These are phyloP conservation scores for Simmondsia chinensis DNA, from an alignment of 148 eudicot species.

Conservation along the genomic window DNA sequence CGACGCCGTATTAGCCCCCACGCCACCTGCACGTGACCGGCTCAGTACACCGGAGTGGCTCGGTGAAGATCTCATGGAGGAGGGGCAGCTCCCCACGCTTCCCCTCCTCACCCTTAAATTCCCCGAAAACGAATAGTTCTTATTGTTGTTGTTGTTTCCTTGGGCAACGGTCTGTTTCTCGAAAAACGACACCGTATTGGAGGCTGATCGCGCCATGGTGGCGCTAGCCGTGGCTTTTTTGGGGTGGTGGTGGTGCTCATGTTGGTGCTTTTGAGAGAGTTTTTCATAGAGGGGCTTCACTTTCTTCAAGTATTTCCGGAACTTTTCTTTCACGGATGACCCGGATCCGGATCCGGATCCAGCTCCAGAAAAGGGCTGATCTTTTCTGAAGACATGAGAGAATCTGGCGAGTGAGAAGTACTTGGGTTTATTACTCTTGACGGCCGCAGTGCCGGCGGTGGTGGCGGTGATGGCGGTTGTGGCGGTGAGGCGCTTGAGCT, in stretches of 20 bases:
- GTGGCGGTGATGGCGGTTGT: constrained; percentile 4
- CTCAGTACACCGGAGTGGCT: constrained; percentile 53
- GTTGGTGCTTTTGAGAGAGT: constrained; percentile 32
- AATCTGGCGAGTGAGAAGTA: constrained; percentile 61
- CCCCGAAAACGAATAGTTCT: constrained; percentile 75
- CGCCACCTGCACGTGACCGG: constrained; percentile 21
- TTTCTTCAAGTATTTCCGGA: constrained; percentile 67
- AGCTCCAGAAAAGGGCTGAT: constrained; percentile 4
- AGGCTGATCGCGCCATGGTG: not conserved
- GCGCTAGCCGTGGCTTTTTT: not conserved
- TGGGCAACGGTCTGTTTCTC: no score
- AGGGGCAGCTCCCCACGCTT: constrained; percentile 65
- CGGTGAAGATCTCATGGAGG: constrained; percentile 87
- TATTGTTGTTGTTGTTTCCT: no score
- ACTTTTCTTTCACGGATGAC: constrained; percentile 57
- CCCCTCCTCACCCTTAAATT: constrained; percentile 32
- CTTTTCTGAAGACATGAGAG: constrained; percentile 59
- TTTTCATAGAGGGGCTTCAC: constrained; percentile 78
- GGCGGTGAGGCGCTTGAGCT: no score
- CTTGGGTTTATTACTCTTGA: constrained; percentile 14
- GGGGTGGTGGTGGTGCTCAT: not conserved
- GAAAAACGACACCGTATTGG: not conserved
- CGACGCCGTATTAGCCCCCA: constrained; percentile 7
- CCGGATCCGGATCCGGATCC: constrained; percentile 12
- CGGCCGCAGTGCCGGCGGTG: constrained; percentile 1